Base-by-base conservation (phyloP, 2,329 filamentous ascomycete genomes). In the Sarocladium oryzae region DNA sequence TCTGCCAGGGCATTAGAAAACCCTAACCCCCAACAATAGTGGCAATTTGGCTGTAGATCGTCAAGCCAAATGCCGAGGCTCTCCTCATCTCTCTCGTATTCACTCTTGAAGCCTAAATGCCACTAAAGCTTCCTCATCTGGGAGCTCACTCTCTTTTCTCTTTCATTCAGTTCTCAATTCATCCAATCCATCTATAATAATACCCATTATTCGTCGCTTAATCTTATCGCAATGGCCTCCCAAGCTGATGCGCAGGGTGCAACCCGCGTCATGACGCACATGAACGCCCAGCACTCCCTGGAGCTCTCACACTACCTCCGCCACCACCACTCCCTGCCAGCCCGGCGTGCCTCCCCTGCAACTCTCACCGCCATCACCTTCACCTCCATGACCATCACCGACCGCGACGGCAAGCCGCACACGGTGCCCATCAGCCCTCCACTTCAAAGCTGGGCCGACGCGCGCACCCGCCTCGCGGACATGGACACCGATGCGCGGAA, bases 251-350 rank as follows among this genome's bases (percentile, higher is more conserved):
- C 59, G 45, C 60, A 59, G 32, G 58, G 62, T 53, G 67, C 63
- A 43, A 57, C 58, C 35, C 67, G 69, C 58, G 72, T 73, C 66
- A 79, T 92, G 62, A 75, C 75, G 30, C 91, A 96, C 73, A 93
- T 96, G 88, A 96, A 96, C 71, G 73, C 74, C 38, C 86, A 92
- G 67, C 92, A 96, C 70, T 72, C 77, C 49, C 77, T 81, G 58
- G 88, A 89, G 53, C 81, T 96, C 48, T 72, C 79, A 52, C 78
- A 86, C 63, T 95, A 91, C 68, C 79, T 95, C 18, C 46, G 30
- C n/a, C 83, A 83, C 56, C 80, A 89, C 66, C 89, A 83, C 71
- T 66, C 73, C 15, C 72, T 88, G 40, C 77, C 83, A 15, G 61
- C 76, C 7, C 66, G 70, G 54, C 69, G 76, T 48, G 77, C 85